A percentile compares a stretch with the other conserved stretches of the same genome.
Conservation (phyloP, 2,329 filamentous ascomycete species). For the Fusarium piperis region DNA sequence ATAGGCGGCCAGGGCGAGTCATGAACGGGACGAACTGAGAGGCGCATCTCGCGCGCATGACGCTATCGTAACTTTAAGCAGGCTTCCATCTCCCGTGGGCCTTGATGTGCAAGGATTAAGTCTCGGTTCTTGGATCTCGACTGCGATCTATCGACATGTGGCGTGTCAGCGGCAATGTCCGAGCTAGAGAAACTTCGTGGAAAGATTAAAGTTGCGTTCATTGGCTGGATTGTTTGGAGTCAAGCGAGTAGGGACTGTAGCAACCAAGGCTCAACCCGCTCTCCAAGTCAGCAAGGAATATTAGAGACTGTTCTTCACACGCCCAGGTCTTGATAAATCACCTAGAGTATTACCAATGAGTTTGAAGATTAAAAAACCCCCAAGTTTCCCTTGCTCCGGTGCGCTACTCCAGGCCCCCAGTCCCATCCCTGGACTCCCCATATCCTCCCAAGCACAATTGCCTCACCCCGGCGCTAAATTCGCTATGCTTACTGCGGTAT, state of each 20-base stretch:
- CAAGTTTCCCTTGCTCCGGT: not conserved
- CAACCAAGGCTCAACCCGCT: not conserved
- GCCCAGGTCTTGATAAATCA: not conserved
- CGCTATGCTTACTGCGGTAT: not conserved
- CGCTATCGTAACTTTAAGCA: not conserved
- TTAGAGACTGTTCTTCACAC: not conserved
- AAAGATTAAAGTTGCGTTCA: not conserved
- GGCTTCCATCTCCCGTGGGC: not conserved
- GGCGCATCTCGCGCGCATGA: not conserved
- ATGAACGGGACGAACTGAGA: not conserved
- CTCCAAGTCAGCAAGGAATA: not conserved
- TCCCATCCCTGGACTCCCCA: not conserved
- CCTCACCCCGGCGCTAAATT: not conserved
- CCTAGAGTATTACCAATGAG: not conserved
- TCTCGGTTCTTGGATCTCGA: not conserved
- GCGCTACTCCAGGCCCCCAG: not conserved
- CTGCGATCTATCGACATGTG: not conserved
- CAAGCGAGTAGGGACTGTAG: not conserved
- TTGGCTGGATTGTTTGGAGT: not conserved
- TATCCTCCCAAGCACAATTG: not conserved
- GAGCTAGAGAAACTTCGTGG: not conserved
- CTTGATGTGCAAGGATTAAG: not conserved
- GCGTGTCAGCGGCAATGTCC: not conserved
- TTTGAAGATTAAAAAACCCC: not conserved
- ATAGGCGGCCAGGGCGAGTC: not conserved